These are phyloP conservation scores for Fusarium praegraminearum DNA, from an alignment of 2,329 filamentous ascomycete species.

Conservation along the genomic window DNA sequence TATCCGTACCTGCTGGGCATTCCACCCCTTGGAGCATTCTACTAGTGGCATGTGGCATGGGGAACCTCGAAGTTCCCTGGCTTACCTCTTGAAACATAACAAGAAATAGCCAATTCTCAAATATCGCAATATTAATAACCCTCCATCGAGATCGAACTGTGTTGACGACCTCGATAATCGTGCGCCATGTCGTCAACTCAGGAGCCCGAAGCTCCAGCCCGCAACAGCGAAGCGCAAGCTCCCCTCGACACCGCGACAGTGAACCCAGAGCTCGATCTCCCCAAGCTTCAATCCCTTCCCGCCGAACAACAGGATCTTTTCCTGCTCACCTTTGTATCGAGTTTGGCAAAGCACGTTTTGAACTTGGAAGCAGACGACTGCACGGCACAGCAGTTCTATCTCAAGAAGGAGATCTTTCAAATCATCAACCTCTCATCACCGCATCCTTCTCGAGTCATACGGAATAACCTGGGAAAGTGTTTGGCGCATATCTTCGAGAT, in stretches of 20 bases:
- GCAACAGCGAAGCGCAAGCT: constrained; percentile 49
- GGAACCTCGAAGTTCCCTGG: constrained; percentile 40
- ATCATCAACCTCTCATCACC: constrained; percentile 88
- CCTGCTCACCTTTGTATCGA: constrained; percentile 87
- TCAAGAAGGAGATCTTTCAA: constrained; percentile 95
- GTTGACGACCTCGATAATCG: constrained; percentile 37
- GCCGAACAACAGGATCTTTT: constrained; percentile 97
- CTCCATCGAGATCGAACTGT: constrained; percentile 20
- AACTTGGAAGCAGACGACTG: constrained; percentile 81
- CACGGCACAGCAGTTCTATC: constrained; percentile 87
- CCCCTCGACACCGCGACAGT: constrained; percentile 57
- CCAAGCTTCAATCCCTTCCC: constrained; percentile 88
- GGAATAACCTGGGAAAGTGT: constrained; percentile 88
- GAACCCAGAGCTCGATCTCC: constrained; percentile 85
- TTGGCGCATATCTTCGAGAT: constrained; percentile 84
- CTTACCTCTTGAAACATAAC: constrained; percentile 34
- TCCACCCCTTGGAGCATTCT: constrained; percentile 27
- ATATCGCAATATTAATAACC: constrained; percentile 16
- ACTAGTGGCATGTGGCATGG: constrained; percentile 44
- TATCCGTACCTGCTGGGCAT: constrained; percentile 27
- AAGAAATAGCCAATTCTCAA: constrained; percentile 26
- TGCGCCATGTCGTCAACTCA: constrained; percentile 54
- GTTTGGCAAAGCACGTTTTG: constrained; percentile 83
- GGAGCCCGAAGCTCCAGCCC: constrained; percentile 53
- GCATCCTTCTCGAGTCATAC: constrained; percentile 85